phyloP scores from a whole-genome alignment of 192 early-diverging fungal genomes.

The Phlyctochytrium bullatum region DNA sequence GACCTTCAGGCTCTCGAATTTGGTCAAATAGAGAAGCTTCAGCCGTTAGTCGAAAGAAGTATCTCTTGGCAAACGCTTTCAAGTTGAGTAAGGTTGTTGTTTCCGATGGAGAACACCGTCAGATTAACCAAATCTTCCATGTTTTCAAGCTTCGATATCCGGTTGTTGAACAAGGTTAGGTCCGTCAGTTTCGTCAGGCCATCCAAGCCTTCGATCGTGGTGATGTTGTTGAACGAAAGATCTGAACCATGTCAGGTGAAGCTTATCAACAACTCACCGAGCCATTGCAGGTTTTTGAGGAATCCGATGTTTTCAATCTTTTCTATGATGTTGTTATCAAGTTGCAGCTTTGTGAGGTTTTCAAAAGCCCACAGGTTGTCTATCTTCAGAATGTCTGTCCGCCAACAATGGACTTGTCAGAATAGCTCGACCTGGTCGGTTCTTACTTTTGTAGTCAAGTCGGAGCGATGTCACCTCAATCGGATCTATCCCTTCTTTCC shows the following conservation, averaged over 20 bases:
- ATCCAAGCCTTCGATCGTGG: constrained; percentile 57
- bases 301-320: constrained; percentile 61
- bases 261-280: constrained; percentile 53
- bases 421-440: not conserved
- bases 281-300: constrained; percentile 58
- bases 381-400: constrained; percentile 61
- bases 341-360: constrained; percentile 61
- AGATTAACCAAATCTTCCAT: constrained; percentile 59
- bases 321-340: constrained; percentile 71
- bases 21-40: constrained; percentile 52
- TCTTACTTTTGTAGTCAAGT: constrained; percentile 63
- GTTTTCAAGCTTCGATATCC: constrained; percentile 54
- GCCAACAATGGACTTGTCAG: not conserved
- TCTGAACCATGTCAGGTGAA: constrained; percentile 60
- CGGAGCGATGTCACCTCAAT: constrained; percentile 45
- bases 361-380: constrained; percentile 62
- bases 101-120: constrained; percentile 58
- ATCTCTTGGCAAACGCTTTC: constrained; percentile 42
- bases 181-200: constrained; percentile 56
- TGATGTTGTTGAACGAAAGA: constrained; percentile 66
- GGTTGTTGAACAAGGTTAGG: constrained; percentile 63
- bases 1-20: constrained; percentile 54
- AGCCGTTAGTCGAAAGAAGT: constrained; percentile 9
- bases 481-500: constrained; percentile 57
- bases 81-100: constrained; percentile 48